A percentile compares a stretch with the other conserved stretches of the same genome.
Evolutionary conservation across 2,329 filamentous ascomycete species (phyloP).

Genomic region (Neonectria coccinea): DNA sequence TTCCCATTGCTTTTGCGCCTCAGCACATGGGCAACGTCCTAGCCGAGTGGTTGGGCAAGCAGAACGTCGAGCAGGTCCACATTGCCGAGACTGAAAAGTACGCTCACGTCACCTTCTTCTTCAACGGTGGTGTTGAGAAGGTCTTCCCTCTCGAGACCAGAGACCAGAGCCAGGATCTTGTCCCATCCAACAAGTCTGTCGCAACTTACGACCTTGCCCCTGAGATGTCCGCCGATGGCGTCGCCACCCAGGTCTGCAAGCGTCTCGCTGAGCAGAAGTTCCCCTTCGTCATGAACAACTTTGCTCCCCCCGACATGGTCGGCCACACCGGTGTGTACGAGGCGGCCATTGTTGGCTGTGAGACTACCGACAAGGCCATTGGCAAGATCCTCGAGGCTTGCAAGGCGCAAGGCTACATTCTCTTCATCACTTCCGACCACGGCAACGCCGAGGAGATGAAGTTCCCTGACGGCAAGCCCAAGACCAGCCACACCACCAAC

Average conservation of each 20-base stretch:
- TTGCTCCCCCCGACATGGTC: conserved; percentile 99
- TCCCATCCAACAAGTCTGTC: conserved; percentile 89
- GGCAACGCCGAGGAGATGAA: conserved; percentile 99
- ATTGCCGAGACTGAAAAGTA: conserved; percentile 99
- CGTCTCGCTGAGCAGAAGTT: conserved; percentile 86
- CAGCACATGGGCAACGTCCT: conserved; percentile 99
- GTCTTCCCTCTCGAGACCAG: conserved; percentile 91
- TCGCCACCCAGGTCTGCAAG: conserved; percentile 90
- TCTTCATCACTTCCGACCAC: conserved; percentile 97
- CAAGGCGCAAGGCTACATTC: conserved; percentile 90
- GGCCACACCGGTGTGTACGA: conserved; percentile 98
- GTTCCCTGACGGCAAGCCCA: conserved; percentile 93
- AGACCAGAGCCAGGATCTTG: conserved; percentile 81
- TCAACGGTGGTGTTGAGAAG: conserved; percentile 99
- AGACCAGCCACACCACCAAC: conserved; percentile 98
- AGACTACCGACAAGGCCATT: conserved; percentile 93
- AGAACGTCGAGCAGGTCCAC: conserved; percentile 92
- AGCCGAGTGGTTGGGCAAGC: conserved; percentile 93
- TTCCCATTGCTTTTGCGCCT: conserved; percentile 91
- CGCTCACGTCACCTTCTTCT: conserved; percentile 99
- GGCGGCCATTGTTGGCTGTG: conserved; percentile 85
- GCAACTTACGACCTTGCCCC: conserved; percentile 95
- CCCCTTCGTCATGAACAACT: conserved; percentile 99
- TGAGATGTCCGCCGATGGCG: conserved; percentile 93
- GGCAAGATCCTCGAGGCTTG: conserved; percentile 92